phyloP scores from a whole-genome alignment of 768 basidiomycete species.

The Pleurotus salmoneostramineus region DNA sequence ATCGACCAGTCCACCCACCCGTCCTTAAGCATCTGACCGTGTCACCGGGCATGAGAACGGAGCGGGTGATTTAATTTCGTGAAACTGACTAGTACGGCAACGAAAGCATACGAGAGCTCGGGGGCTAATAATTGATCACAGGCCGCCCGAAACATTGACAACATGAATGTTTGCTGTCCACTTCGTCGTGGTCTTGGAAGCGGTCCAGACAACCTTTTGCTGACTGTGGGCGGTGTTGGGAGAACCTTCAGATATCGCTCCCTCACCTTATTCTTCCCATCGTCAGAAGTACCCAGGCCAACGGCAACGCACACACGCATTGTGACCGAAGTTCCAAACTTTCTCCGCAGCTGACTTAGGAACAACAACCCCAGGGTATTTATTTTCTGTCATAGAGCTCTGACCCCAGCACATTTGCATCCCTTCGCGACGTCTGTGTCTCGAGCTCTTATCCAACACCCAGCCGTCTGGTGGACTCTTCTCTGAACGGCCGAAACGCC shows the following conservation, averaged over 20 bases:
- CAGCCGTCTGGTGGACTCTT: too few species aligned
- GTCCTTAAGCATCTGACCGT: background rate
- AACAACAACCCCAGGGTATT: background rate
- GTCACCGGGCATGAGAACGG: background rate
- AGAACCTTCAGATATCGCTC: background rate
- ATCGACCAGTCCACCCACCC: background rate
- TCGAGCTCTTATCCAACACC: background rate
- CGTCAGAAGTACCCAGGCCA: background rate
- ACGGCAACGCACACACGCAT: background rate
- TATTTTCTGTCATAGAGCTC: background rate
- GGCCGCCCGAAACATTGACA: too few species aligned
- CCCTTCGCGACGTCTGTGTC: background rate
- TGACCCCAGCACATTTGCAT: background rate
- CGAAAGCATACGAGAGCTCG: background rate
- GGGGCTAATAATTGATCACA: background rate
- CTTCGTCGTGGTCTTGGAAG: too few species aligned
- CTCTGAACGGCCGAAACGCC: background rate
- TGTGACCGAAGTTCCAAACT: conserved; percentile 6
- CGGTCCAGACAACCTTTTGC: too few species aligned
- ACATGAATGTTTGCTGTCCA: too few species aligned
- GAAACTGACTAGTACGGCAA: background rate
- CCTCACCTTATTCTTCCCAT: background rate
- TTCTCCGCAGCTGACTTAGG: conserved; percentile 4
- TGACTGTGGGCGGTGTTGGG: too few species aligned
- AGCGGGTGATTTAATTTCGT: background rate